Base-by-base conservation (phyloP, 1,284 basidiomycete genomes). In the Cryptococcus maquisensis region DNA sequence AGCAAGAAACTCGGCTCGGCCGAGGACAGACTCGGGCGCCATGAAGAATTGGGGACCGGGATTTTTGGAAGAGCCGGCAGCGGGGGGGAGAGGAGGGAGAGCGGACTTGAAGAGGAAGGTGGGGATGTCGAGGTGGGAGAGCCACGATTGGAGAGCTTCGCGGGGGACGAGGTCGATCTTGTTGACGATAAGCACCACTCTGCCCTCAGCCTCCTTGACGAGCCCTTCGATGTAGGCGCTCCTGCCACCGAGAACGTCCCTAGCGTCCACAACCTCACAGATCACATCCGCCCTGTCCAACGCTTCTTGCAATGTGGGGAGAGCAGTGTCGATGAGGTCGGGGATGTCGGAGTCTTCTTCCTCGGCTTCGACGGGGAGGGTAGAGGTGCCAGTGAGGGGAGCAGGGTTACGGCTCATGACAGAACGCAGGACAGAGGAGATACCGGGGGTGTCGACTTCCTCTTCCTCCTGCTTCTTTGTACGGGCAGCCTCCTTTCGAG, bases 151-250 rank as follows among this genome's bases (percentile, higher is more conserved):
- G 9, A 94, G 81, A 43, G 87, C 81, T 70, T 94, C 90, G 38
- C 85, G 83, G 16, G 95, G 92, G 47, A 90, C 88, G 15, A 86
- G 79, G 72, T 96, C 91, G 62, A 88, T 86, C 79, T 96, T 96
- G 76, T 88, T 95, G 49, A 96, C 71, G 12, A 95, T 80, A 15
- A 92, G 76, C 20, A 87, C 69, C n/a, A 87, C 65, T 49, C 65
- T 65, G 18, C 73, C 72, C 8, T 62, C 67, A 15, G 68, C 63
- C 39, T 72, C 69, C 46, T 63, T 64, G 23, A 81, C 79, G 45
- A 85, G 69, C 47, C 83, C 77, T 74, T 92, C 88, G 51, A 92
- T 63, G 52, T 82, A 80, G 21, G 74, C 72, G 65, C 85, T 88
- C 56, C 88, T 79, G 67, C 81, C 86, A 9, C 86, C 80, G 21